Evolutionary conservation across 306 rosid species (phyloP).

Genomic region (Castanea sativa): DNA sequence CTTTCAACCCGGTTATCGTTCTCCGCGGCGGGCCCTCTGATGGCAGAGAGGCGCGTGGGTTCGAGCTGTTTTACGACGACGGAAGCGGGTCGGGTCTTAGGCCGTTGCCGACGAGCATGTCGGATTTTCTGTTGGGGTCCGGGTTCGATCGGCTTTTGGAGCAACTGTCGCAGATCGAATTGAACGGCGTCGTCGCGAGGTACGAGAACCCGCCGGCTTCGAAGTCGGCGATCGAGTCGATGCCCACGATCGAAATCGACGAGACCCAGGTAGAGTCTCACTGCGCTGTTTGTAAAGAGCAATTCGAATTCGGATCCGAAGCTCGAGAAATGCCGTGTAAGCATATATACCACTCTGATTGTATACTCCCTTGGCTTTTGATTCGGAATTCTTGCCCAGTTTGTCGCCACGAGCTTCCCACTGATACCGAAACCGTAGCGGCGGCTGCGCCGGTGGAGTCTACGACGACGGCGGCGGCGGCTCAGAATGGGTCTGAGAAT

Average conservation of each 20-base stretch:
- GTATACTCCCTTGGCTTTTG: slow-evolving; percentile 82
- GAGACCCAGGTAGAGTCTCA: slow-evolving; percentile 43
- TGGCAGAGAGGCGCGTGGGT: slow-evolving; percentile 51
- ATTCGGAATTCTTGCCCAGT: slow-evolving; percentile 86
- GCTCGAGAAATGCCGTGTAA: slow-evolving; percentile 86
- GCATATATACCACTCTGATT: slow-evolving; percentile 75
- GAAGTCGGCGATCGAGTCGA: slow-evolving; percentile 66
- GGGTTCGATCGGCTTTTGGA: slow-evolving; percentile 75
- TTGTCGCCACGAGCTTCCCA: slow-evolving; percentile 71
- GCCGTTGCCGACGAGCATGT: slow-evolving; percentile 75
- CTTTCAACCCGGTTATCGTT: slow-evolving; percentile 74
- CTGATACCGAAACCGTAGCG: slow-evolving; percentile 23
- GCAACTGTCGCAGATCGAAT: slow-evolving; percentile 71
- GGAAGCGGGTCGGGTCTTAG: slow-evolving; percentile 71
- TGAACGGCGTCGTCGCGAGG: slow-evolving; percentile 54
- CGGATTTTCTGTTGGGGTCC: slow-evolving; percentile 78
- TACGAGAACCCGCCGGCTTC: slow-evolving; percentile 74
- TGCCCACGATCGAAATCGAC: slow-evolving; percentile 64
- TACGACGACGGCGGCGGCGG: slow-evolving; percentile 28
- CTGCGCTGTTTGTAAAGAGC: slow-evolving; percentile 80
- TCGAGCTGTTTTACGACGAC: slow-evolving; percentile 73
- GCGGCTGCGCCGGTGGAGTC: neutral
- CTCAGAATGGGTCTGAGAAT: slow-evolving; percentile 51
- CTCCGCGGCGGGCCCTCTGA: slow-evolving; percentile 51
- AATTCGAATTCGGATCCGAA: slow-evolving; percentile 46